Base-by-base conservation (phyloP, 73 alveolate species). In the Paramecium sexaurelia region DNA sequence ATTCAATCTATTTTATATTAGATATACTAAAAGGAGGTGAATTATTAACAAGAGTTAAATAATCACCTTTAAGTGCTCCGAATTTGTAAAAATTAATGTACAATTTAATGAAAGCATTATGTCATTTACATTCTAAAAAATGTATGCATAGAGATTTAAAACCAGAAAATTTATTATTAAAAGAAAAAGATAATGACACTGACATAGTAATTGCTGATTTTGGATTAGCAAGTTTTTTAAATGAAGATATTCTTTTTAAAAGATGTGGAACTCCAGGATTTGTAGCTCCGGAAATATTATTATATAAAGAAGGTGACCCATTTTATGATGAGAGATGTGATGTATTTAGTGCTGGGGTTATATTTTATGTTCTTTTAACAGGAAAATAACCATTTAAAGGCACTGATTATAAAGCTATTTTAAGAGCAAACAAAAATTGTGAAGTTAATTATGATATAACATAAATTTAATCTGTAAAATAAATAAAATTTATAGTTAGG, bases 241-340 rank as follows among this genome's bases (percentile, higher is more conserved):
- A 88, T 55, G 87, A 88, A 69, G 94, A 88, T 1, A 71, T 88
- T 47, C 43, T 88, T 11, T 88, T 88, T 17, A 88, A 88, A n/a
- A 75, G 94, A 68, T 88, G 94, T 43, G 94, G 94, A 41, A 88
- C 94, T 27, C 94, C 94, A 33, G 94, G 94, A 68, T 88, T 88
- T 88, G 94, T 88, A 7, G 94, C 94, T 33, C 94, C 94, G 22
- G 94, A 88, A 71, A 82, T 88, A 24, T 68, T 88, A 24, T 19
- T 67, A 22, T 88, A 88, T 26, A 88, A 88, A 82, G 94, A 88
- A 88, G 94, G 94, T 1, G 94, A 88, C 27, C 94, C 94, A 3
- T 88, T 88, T 51, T 88, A 88, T 88, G 94, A 88, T 88, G 94
- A 68, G 7, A 88, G 45, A 69, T 88, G 94, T 69, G 94, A 88